Percentiles rank a stretch among this genome's conserved stretches.
phyloP scores from a whole-genome alignment of 2,329 filamentous ascomycete species.

The Monilinia laxa region DNA sequence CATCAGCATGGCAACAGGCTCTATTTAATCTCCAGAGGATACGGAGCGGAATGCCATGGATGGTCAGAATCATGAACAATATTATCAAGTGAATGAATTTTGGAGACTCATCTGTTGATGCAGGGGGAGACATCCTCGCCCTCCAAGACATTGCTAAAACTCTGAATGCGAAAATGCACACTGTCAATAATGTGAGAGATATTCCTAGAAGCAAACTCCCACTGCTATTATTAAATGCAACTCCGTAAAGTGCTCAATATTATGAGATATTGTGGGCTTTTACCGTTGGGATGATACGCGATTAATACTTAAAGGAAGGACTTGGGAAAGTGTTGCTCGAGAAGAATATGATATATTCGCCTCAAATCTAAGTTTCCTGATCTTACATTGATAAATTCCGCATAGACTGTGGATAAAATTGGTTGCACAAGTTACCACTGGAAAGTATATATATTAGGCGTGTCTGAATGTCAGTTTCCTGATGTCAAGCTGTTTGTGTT shows the following conservation, averaged over 20 bases:
- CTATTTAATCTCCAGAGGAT: constrained; percentile 19
- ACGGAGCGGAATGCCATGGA: constrained; percentile 23
- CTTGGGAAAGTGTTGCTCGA: not conserved
- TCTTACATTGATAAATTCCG: constrained; percentile 12
- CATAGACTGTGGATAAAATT: constrained; percentile 52
- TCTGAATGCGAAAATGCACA: constrained; percentile 65
- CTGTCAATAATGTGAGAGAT: constrained; percentile 62
- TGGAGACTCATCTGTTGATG: constrained; percentile 18
- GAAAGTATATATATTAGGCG: constrained; percentile 41
- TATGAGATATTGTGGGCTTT: not conserved
- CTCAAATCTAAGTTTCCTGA: not conserved
- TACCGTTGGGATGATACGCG: not conserved
- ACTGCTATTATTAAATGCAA: not conserved
- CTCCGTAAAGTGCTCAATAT: constrained; percentile 6
- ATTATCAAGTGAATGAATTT: not conserved
- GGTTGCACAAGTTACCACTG: constrained; percentile 55
- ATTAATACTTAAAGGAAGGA: not conserved
- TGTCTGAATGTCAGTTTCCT: not conserved
- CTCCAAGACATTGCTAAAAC: constrained; percentile 60
- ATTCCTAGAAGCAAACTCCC: constrained; percentile 15
- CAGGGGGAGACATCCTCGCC: constrained; percentile 51
- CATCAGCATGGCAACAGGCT: not conserved
- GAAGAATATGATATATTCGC: not conserved
- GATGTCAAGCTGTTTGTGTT: constrained; percentile 50
- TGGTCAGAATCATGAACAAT: constrained; percentile 19